Conservation (phyloP, 1,139 yeast species). For the Wickerhamomyces sp. region DNA sequence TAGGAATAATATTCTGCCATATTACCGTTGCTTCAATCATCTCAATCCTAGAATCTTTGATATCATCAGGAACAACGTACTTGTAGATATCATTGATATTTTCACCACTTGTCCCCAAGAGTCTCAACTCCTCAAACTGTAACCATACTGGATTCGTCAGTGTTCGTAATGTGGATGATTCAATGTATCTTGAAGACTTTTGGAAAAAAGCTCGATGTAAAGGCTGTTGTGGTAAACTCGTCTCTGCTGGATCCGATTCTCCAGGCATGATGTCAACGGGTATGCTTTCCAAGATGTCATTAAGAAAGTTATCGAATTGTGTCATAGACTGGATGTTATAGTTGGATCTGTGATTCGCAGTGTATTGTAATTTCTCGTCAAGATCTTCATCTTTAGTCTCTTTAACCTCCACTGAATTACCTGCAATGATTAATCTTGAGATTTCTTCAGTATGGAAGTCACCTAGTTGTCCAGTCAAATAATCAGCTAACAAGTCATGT, state of each 20-base stretch:
- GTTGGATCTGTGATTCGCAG: conserved; percentile 47
- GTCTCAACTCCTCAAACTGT: conserved; percentile 45
- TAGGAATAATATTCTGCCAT: conserved; percentile 90
- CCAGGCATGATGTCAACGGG: conserved; percentile 87
- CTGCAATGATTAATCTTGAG: conserved; percentile 62
- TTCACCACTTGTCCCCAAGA: conserved; percentile 81
- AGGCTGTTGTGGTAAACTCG: conserved; percentile 86
- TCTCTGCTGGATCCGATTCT: conserved; percentile 72
- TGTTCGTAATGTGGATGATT: conserved; percentile 37
- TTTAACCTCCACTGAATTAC: conserved; percentile 55
- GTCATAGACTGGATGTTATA: conserved; percentile 39
- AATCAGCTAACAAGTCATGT: conserved; percentile 64
- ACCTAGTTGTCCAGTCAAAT: conserved; percentile 65
- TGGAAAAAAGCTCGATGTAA: conserved; percentile 70
- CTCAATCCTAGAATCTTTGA: conserved; percentile 37
- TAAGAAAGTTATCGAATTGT: conserved; percentile 52
- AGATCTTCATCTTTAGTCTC: conserved; percentile 21
- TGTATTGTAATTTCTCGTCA: conserved; percentile 38
- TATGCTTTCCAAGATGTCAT: conserved; percentile 52
- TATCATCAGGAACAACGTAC: conserved; percentile 44
- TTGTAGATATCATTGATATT: conserved; percentile 71
- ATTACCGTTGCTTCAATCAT: conserved; percentile 63
- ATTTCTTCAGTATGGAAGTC: conserved; percentile 38
- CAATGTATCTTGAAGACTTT: conserved; percentile 38
- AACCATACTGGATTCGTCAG: conserved; percentile 78